phyloP scores from a whole-genome alignment of 305 asterid genomes.

The Fraxinus nigra region DNA sequence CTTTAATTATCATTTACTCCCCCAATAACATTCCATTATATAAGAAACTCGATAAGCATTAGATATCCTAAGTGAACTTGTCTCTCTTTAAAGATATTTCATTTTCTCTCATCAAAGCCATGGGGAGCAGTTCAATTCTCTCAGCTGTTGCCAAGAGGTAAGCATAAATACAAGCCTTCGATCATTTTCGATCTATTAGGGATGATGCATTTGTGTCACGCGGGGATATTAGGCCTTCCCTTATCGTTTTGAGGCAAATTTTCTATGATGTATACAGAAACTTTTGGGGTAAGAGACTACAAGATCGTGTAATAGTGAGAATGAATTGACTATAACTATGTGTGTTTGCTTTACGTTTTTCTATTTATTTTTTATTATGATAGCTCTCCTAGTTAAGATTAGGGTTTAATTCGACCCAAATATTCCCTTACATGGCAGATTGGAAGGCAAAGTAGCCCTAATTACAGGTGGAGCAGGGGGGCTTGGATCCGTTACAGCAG shows the following conservation, averaged over 20 bases:
- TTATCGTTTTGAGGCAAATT: too few species aligned
- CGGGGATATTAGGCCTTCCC: neutral
- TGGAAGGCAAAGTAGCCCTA: constrained; percentile 41
- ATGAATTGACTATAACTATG: neutral
- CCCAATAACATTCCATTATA: neutral
- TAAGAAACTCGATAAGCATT: neutral
- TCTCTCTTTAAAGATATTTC: neutral
- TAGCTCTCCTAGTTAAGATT: neutral
- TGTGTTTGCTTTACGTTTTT: neutral
- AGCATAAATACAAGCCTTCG: neutral
- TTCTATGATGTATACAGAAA: neutral
- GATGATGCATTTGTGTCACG: too few species aligned
- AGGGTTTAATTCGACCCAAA: neutral
- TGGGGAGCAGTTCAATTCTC: constrained; percentile 3
- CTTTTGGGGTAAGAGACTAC: neutral
- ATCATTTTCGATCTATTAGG: neutral
- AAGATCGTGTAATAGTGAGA: neutral
- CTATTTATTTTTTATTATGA: neutral
- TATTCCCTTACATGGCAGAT: constrained; percentile 17
- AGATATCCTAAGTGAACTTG: neutral
- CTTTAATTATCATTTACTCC: neutral
- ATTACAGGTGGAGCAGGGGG: constrained; percentile 40
- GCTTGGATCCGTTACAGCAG: constrained; percentile 25
- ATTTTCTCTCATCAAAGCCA: neutral
- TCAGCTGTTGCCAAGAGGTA: constrained; percentile 14